Evolutionary conservation across 306 rosid genomes (phyloP).

Genomic region (Rosa rugosa): DNA sequence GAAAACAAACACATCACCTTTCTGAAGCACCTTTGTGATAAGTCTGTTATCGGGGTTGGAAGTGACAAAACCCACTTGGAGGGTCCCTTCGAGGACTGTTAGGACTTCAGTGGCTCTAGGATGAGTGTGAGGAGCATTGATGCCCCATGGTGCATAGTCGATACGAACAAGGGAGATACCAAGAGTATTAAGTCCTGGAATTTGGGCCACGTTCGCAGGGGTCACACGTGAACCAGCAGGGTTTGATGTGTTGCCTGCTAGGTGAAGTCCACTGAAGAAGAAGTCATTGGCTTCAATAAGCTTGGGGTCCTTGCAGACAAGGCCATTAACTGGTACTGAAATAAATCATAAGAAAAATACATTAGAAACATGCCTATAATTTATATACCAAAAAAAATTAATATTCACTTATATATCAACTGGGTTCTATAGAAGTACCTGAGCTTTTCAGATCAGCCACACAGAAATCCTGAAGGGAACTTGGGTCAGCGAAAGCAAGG

Average conservation of each 20-base stretch:
- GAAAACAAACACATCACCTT: conserved; percentile 40
- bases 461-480: conserved; percentile 18
- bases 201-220: conserved; percentile 17
- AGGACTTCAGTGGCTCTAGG: conserved; percentile 36
- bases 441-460: background rate
- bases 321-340: conserved; percentile 10
- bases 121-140: conserved; percentile 39
- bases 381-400: background rate
- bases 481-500: conserved; percentile 6
- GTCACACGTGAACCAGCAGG: conserved; percentile 35
- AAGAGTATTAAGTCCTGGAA: conserved; percentile 43
- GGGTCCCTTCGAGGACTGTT: conserved; percentile 34
- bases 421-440: conserved; percentile 16
- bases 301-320: conserved; percentile 2
- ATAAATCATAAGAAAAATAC: background rate
- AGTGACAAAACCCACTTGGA: conserved; percentile 4
- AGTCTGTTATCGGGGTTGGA: conserved; percentile 23
- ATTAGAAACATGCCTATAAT: background rate
- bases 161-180: conserved; percentile 35
- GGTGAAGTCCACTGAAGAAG: conserved; percentile 37
- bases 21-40: conserved; percentile 18
- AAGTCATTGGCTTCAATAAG: conserved; percentile 34
- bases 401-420: background rate
- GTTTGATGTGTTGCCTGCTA: conserved; percentile 33
- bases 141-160: conserved; percentile 35